Conservation (phyloP, 371 early-diverging fungal species). For the Rhizopus delemar region DNA sequence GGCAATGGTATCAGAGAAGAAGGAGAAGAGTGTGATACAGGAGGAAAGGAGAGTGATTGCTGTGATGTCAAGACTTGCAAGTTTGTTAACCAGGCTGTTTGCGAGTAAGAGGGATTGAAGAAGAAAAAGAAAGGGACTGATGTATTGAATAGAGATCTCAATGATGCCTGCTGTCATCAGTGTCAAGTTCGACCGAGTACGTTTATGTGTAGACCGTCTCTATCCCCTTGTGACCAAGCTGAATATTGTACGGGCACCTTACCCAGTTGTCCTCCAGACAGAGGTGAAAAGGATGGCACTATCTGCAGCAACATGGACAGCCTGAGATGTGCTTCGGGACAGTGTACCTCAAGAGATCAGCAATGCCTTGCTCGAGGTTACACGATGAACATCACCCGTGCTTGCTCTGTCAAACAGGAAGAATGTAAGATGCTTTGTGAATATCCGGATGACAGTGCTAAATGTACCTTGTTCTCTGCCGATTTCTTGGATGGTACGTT, state of each 20-base stretch:
- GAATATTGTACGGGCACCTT: slow-evolving; percentile 81
- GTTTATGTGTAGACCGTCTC: slow-evolving; percentile 72
- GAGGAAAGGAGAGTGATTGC: slow-evolving; percentile 74
- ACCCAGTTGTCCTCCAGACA: slow-evolving; percentile 78
- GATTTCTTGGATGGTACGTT: slow-evolving; percentile 87
- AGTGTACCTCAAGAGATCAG: slow-evolving; percentile 84
- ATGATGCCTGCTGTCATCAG: slow-evolving; percentile 80
- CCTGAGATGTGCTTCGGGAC: slow-evolving; percentile 81
- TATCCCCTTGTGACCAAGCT: slow-evolving; percentile 79
- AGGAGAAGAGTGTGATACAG: slow-evolving; percentile 95
- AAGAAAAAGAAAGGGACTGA: neutral
- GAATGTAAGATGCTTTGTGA: slow-evolving; percentile 72
- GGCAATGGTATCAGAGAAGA: slow-evolving; percentile 93
- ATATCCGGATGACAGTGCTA: slow-evolving; percentile 47
- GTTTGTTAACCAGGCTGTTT: slow-evolving; percentile 73
- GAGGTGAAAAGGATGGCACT: slow-evolving; percentile 64
- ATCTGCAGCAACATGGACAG: slow-evolving; percentile 53
- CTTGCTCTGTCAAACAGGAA: slow-evolving; percentile 52
- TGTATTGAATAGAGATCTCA: slow-evolving; percentile 59
- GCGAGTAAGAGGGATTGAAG: slow-evolving; percentile 51
- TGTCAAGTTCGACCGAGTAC: slow-evolving; percentile 71
- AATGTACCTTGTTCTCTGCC: slow-evolving; percentile 75
- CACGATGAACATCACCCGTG: slow-evolving; percentile 41
- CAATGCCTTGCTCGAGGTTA: slow-evolving; percentile 73
- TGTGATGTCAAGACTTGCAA: slow-evolving; percentile 84